phyloP scores from a whole-genome alignment of 495 filamentous ascomycete species.

The Aspergillus affinis region DNA sequence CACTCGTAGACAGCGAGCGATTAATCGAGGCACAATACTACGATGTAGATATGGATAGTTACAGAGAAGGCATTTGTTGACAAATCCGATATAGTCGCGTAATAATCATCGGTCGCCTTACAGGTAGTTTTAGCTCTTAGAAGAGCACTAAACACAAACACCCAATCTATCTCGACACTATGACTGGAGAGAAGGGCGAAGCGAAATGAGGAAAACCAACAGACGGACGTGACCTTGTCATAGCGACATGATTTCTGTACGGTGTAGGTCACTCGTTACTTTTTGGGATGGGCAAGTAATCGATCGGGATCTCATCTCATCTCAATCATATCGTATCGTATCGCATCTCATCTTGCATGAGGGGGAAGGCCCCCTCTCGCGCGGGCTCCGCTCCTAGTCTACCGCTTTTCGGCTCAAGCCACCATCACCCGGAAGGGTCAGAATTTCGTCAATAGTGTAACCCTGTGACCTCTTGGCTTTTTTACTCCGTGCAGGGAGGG shows the following conservation, averaged over 20 bases:
- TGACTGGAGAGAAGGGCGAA: background rate
- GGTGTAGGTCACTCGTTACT: too few species aligned
- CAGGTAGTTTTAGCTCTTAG: background rate
- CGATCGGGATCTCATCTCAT: conserved; percentile 16
- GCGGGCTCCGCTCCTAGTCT: background rate
- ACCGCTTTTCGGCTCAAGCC: conserved; percentile 2
- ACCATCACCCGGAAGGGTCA: conserved; percentile 5
- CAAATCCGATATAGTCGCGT: background rate
- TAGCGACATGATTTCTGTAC: background rate
- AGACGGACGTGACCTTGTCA: background rate
- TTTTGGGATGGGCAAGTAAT: conserved; percentile 2
- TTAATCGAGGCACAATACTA: background rate
- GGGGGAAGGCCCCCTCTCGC: background rate
- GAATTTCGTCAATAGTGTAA: background rate
- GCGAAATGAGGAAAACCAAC: background rate
- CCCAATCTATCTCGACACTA: background rate
- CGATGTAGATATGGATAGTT: too few species aligned
- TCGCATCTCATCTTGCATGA: conserved; percentile 23
- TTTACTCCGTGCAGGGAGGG: background rate
- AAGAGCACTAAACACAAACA: background rate
- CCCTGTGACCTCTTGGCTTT: background rate
- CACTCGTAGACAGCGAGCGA: background rate
- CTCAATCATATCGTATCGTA: conserved; percentile 18
- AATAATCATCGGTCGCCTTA: background rate
- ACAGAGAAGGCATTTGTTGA: too few species aligned